phyloP scores from a whole-genome alignment of 345 rosid species.

The Citrus cavaleriei region DNA sequence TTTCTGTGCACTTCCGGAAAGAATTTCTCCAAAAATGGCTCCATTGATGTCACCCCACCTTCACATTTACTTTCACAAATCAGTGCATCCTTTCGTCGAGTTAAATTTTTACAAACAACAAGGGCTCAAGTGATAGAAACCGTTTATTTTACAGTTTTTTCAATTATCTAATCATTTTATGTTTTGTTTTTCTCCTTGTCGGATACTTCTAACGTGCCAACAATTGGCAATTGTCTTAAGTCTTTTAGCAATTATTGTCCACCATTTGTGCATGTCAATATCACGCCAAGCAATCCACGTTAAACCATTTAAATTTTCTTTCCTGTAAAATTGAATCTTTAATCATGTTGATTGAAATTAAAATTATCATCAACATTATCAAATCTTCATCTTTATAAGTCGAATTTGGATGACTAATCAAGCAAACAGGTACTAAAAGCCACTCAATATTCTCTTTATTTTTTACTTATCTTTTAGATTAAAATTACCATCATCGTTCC shows the following conservation, averaged over 20 bases:
- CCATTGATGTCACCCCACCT: conserved; percentile 91
- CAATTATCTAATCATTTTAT: no score
- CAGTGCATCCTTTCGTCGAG: background rate
- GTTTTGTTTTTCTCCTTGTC: background rate
- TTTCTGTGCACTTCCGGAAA: conserved; percentile 49
- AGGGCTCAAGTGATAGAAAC: no score
- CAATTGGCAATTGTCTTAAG: background rate
- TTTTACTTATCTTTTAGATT: background rate
- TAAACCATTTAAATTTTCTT: no score
- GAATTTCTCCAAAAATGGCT: conserved; percentile 52
- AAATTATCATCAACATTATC: no score
- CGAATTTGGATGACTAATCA: no score
- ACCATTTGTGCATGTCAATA: background rate
- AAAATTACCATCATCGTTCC: background rate
- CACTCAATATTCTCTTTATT: no score
- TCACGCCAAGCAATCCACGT: background rate
- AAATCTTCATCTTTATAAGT: no score
- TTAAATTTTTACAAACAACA: no score
- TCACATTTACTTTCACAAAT: background rate
- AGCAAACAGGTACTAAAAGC: no score
- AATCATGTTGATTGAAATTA: no score
- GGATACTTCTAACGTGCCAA: background rate
- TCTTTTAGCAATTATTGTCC: background rate
- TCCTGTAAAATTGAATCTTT: no score
- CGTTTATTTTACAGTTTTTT: no score